Evolutionary conservation across 805 yeast species (phyloP), one percentile per base, ranked within the genome.

Genomic region (Nakazawaea siamensis): DNA sequence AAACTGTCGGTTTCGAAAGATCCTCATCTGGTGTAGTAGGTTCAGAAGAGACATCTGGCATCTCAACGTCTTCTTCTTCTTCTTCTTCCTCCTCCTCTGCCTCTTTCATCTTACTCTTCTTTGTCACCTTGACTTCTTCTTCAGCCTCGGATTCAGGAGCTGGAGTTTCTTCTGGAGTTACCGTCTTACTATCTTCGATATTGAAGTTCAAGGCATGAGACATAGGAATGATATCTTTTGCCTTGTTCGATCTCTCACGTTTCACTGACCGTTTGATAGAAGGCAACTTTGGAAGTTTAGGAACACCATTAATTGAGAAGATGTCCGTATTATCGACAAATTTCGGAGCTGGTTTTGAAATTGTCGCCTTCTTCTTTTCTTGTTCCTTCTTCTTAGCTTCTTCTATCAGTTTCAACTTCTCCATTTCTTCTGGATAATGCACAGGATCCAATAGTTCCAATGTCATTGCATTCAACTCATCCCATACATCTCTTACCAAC

Each of bases 401-500:
- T 16, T 44, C 40, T n/a, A 47, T 48, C 20, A 45, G 41, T 33
- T 55, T 45, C 21, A 58, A 52, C 43, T 66, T 52, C n/a, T 57
- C 53, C 34, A 61, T 39, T 17, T 59, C 50, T 3, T 66, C 69
- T 1, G 84, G 80, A 48, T 70, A 80, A 25, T 67, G 68, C 4
- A 69, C 71, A 26, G 76, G 77, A 38, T 72, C 68, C 43, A 86
- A 61, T 14, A 69, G 55, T 20, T 77, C 77, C 35, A 81, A 62
- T 13, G 86, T 70, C 2, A 68, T 64, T 0, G 92, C 85, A 17
- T 84, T 68, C 3, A 82, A 57, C 40, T 85, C 70, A 47, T 77
- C 90, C 44, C 82, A 65, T 17, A 86, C 70, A 55, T 86, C 94
- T 41, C 80, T 79, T 15, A 75, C 58, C 29, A 86, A 52, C 31